Conservation (phyloP, 768 basidiomycete species). For the Sporobolomyces pararoseus region DNA sequence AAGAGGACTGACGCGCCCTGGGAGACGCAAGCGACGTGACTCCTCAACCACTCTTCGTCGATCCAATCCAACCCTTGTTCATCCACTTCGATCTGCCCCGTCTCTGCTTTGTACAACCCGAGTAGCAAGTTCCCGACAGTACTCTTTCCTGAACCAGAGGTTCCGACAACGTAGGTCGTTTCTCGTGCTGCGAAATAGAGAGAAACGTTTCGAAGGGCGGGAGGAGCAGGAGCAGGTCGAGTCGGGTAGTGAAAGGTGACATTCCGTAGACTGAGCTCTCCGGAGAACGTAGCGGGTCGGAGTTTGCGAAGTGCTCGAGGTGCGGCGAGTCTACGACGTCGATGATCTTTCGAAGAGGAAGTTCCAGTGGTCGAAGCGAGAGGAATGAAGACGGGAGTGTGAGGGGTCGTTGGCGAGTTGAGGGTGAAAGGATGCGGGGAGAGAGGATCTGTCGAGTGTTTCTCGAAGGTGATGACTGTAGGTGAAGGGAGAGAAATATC, state of each 20-base stretch:
- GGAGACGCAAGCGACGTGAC: slow-evolving; percentile 69
- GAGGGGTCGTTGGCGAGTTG: slow-evolving; percentile 13
- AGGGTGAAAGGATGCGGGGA: slow-evolving; percentile 22
- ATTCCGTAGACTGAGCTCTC: slow-evolving; percentile 63
- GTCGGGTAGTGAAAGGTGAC: slow-evolving; percentile 72
- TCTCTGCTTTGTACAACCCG: slow-evolving; percentile 65
- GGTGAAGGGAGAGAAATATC: slow-evolving; percentile 10
- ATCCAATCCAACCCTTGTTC: slow-evolving; percentile 73
- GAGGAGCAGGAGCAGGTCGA: slow-evolving; percentile 56
- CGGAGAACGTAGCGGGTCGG: slow-evolving; percentile 61
- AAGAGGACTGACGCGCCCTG: slow-evolving; percentile 74
- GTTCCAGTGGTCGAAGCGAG: slow-evolving; percentile 29
- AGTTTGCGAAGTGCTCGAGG: slow-evolving; percentile 57
- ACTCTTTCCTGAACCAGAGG: slow-evolving; percentile 73
- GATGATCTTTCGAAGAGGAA: not conserved
- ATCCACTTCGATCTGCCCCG: slow-evolving; percentile 69
- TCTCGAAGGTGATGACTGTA: slow-evolving; percentile 4
- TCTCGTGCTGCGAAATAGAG: slow-evolving; percentile 69
- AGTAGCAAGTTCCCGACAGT: slow-evolving; percentile 65
- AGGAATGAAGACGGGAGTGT: slow-evolving; percentile 34
- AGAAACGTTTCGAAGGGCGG: slow-evolving; percentile 60
- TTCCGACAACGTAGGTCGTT: slow-evolving; percentile 74
- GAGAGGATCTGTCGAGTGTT: slow-evolving; percentile 12
- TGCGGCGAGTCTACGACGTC: slow-evolving; percentile 4
- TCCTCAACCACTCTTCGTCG: slow-evolving; percentile 65